phyloP scores from a whole-genome alignment of 257 asterid species.

The Nicotiana noctiflora region DNA sequence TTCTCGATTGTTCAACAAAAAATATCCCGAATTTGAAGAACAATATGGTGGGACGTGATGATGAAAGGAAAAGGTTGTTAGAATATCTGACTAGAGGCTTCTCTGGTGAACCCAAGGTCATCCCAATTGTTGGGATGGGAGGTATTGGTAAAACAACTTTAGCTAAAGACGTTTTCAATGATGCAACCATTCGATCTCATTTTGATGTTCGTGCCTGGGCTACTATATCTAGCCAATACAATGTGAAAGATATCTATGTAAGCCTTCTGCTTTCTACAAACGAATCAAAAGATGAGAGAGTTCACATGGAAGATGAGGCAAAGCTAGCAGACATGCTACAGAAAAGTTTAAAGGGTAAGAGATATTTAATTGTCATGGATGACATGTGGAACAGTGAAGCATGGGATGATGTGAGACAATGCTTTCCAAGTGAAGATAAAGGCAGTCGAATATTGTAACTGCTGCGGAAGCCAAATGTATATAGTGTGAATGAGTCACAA shows the following conservation, averaged over 20 bases:
- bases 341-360: background rate
- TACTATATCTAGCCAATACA: background rate
- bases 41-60: background rate
- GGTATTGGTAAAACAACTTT: slow-evolving; percentile 7
- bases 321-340: background rate
- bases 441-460: slow-evolving; percentile 11
- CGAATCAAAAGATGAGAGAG: background rate
- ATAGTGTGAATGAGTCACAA: too few species aligned
- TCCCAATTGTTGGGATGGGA: slow-evolving; percentile 13
- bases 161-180: background rate
- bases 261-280: background rate
- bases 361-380: slow-evolving; percentile 14
- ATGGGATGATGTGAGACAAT: background rate
- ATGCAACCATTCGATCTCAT: background rate
- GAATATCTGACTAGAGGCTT: background rate
- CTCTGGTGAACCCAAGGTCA: background rate
- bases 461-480: too few species aligned
- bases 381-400: slow-evolving; percentile 8
- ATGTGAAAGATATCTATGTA: background rate
- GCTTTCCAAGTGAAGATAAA: background rate
- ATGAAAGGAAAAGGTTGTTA: background rate
- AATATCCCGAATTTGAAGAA: background rate
- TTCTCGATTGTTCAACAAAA: background rate
- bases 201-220: background rate
- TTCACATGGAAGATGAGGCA: background rate